These are phyloP conservation scores for Coemansia sp. DNA, from an alignment of 192 early-diverging fungal genomes.

Conservation along the genomic window DNA sequence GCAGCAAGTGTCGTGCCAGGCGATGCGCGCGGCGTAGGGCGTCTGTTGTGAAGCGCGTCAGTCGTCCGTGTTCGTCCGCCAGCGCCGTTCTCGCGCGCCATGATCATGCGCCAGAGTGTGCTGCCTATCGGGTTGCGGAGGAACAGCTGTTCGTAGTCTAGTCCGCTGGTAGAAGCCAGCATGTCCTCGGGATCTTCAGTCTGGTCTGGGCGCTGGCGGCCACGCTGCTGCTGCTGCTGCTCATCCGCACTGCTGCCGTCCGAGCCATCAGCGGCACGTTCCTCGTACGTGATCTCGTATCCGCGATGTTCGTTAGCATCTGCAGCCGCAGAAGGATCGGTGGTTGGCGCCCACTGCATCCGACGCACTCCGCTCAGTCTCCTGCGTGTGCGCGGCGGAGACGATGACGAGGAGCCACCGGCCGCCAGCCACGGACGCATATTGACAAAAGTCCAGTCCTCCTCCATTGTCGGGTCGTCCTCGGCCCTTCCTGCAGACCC, in stretches of 20 bases:
- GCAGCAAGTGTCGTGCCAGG: background rate
- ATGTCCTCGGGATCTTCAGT: background rate
- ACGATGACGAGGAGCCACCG: background rate
- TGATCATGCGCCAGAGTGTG: background rate
- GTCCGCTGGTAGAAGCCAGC: background rate
- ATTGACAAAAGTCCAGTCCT: slow-evolving; percentile 34
- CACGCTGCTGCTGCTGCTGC: background rate
- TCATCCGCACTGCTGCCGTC: background rate
- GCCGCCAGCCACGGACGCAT: slow-evolving; percentile 4
- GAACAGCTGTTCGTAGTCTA: slow-evolving; percentile 1
- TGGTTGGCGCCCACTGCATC: background rate
- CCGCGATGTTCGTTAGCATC: background rate
- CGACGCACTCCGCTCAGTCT: background rate
- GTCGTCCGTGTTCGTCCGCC: background rate
- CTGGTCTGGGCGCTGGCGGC: background rate
- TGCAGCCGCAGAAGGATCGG: background rate
- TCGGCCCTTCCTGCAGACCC: background rate
- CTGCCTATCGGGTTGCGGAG: background rate
- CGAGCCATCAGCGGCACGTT: background rate
- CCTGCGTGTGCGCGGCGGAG: slow-evolving; percentile 6
- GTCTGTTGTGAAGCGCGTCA: background rate
- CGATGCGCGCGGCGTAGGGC: background rate
- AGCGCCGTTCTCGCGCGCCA: background rate
- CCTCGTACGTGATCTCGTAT: slow-evolving; percentile 5
- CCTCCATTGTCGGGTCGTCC: background rate